Base-by-base conservation (phyloP, 352 stramenopile species). In the Phytophthora quininea region DNA sequence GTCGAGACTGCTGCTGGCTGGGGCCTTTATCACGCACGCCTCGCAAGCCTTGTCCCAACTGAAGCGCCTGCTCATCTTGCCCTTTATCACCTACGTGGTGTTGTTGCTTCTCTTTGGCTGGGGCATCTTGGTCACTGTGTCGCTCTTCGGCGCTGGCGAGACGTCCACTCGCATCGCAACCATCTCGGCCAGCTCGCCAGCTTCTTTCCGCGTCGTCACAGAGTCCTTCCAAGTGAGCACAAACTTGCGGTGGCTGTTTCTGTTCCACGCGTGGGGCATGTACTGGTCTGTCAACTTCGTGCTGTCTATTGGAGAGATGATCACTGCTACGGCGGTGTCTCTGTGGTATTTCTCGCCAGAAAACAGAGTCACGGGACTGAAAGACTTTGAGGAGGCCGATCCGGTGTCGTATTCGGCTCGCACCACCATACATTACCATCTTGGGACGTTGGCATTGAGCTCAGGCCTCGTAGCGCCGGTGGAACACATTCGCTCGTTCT, bases 271-370 rank as follows among this genome's bases (percentile, higher is more conserved):
- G 1, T 93, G 82, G 81, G 87, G 87, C 10, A 89, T 92, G 59
- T 95, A 95, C 74, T 95, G 87, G 87, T 84, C 80, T 31, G 74
- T 81, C 32, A 84, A 73, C 32, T 90, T 90, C 49, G 63, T 95
- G 15, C 62, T 95, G 4, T 72, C 79, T 9, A 81, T 91, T 49
- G 76, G 71, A 30, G 87, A 95, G 45, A 93, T 93, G 82, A 79
- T 91, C 67, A 91, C 82, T 1, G 83, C 87, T 3, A 92, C 80
- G 2, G 80, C 85, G 1, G 77, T 92, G 10, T 88, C 84, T 27
- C 58, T 89, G 29, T 95, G 87, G 87, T 95, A 95, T 69, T 95
- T 95, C 51, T 74, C 84, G 11, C 71, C 77, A 0, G 79, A 89
- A 43, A 86, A 92, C 60, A 68, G 75, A 14, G 71, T 88, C 38